Base-by-base conservation (phyloP, 2,329 filamentous ascomycete species). In the Talaromyces sp. region DNA sequence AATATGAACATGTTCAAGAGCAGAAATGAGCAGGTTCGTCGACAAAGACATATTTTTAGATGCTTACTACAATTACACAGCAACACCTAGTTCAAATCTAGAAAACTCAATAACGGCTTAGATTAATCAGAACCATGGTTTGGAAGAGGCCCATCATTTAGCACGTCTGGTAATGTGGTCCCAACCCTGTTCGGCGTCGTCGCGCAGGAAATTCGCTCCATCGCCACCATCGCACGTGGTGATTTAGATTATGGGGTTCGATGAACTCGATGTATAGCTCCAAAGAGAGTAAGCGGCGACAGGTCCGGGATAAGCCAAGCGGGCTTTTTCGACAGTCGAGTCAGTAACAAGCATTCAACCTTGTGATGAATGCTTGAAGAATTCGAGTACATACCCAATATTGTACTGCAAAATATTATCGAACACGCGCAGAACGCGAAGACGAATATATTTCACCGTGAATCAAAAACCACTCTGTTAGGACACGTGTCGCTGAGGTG, bases 401-500 rank as follows among this genome's bases (percentile, higher is more conserved):
- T 28, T 6, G 6, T 3, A 28, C 28, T 28, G 16, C 21, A 14
- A 18, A 6, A 3, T 35, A 54, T 35, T 35, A 35, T 31, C 48
- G 25, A 28, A 35, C 48, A 54, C 28, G 48, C 48, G 48, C 48
- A 54, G 48, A 54, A 35, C 28, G 28, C 48, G 48, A 54, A 33
- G 48, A 35, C 46, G 9, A 31, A 25, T 14, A 2, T 6, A 28
- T 1, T 35, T 18, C 28, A 33, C 35, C 46, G n/a, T 31, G 25
- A 50, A 1, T 50, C 25, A 50, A 31, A 28, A 54, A 35, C 48
- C n/a, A 54, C 9, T 28, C 18, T n/a, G 7, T 31, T 50, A n/a
- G 46, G 14, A 31, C 48, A 54, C 28, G 48, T 54, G 28, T 35
- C n/a, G 48, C 25, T 35, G 9, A 18, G 28, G 35, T 35, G 48